These are phyloP conservation scores for Aureobasidium sp. DNA, from an alignment of 2,329 filamentous ascomycete species.

Conservation along the genomic window DNA sequence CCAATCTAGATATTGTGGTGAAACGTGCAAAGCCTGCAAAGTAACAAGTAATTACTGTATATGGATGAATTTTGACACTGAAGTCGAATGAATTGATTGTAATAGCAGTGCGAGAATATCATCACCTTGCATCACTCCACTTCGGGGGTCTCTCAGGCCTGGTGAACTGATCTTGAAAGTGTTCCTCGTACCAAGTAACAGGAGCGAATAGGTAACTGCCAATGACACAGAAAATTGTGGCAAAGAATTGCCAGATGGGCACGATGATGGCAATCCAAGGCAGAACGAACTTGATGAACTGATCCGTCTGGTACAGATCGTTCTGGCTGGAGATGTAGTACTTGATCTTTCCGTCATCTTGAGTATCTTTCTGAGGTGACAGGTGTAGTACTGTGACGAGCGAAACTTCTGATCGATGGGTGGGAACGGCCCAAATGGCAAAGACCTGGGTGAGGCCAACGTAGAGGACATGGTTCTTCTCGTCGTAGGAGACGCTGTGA, in stretches of 20 bases:
- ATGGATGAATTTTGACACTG: background rate
- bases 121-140: conserved; percentile 23
- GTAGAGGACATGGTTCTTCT: conserved; percentile 72
- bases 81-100: background rate
- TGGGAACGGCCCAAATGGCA: conserved; percentile 79
- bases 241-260: conserved; percentile 69
- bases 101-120: background rate
- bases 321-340: conserved; percentile 84
- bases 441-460: conserved; percentile 80
- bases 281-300: conserved; percentile 77
- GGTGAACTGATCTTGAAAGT: conserved; percentile 23
- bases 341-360: conserved; percentile 33
- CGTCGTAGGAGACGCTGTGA: conserved; percentile 76
- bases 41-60: background rate
- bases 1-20: background rate
- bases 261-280: conserved; percentile 64
- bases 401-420: conserved; percentile 65
- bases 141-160: conserved; percentile 19
- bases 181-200: conserved; percentile 56
- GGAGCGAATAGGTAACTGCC: conserved; percentile 60
- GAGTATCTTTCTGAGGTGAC: conserved; percentile 10
- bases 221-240: conserved; percentile 70
- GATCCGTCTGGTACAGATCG: conserved; percentile 82
- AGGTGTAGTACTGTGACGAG: conserved; percentile 38
- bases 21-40: background rate